These are phyloP conservation scores for Eremomyces bilateralis DNA, from an alignment of 495 filamentous ascomycete species.

Conservation along the genomic window DNA sequence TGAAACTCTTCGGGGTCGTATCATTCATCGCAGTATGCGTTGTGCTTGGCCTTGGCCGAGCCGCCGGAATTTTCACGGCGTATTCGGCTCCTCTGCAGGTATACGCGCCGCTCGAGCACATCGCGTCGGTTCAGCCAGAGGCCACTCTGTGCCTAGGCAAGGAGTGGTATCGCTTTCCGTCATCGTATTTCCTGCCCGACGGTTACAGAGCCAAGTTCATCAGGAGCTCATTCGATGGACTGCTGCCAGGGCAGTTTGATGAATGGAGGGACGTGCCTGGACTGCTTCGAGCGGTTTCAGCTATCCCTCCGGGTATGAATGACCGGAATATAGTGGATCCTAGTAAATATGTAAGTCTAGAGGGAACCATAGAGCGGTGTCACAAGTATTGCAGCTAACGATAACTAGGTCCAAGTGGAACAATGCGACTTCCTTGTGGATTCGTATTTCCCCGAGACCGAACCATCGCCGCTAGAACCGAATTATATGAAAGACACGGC, in stretches of 20 bases:
- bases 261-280: too few relatives aligned
- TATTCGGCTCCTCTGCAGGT: constrained; percentile 73
- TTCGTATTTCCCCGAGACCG: constrained; percentile 45
- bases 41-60: constrained; percentile 44
- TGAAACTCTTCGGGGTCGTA: constrained; percentile 42
- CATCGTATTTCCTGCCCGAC: constrained; percentile 70
- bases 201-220: constrained; percentile 68
- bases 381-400: not conserved
- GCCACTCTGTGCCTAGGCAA: constrained; percentile 76
- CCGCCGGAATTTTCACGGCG: constrained; percentile 57
- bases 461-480: constrained; percentile 40
- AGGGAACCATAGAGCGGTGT: not conserved
- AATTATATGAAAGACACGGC: constrained; percentile 44
- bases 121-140: constrained; percentile 28
- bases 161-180: constrained; percentile 97
- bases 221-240: constrained; percentile 67
- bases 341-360: constrained; percentile 61
- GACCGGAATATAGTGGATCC: constrained; percentile 74
- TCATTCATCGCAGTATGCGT: constrained; percentile 33
- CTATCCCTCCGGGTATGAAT: constrained; percentile 71
- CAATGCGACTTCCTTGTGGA: constrained; percentile 75
- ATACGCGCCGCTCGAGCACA: constrained; percentile 33
- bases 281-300: too few relatives aligned
- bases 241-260: constrained; percentile 79
- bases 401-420: constrained; percentile 35